Conservation (phyloP, 2,329 filamentous ascomycete genomes). For the Hymenoscyphus fraxineus region DNA sequence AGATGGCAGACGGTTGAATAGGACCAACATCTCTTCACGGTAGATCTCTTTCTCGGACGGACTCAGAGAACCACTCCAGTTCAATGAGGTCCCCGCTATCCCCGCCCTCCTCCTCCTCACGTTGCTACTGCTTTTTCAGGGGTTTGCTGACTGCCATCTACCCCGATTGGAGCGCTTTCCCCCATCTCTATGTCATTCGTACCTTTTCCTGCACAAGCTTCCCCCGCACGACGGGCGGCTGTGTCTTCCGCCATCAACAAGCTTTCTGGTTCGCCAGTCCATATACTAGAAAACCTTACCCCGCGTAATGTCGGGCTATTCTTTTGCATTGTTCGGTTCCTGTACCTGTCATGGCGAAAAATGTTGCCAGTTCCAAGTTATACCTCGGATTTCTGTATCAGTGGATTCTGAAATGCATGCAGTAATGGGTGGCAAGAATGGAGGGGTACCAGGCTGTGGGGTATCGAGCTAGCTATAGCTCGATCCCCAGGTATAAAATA, state of each 20-base stretch:
- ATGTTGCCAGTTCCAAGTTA: background rate
- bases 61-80: background rate
- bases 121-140: background rate
- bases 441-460: background rate
- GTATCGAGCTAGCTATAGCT: background rate
- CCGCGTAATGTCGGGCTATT: constrained; percentile 12
- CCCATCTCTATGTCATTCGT: constrained; percentile 8
- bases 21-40: background rate
- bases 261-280: constrained; percentile 6
- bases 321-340: background rate
- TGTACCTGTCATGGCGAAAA: constrained; percentile 17
- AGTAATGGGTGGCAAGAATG: background rate
- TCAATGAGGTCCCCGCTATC: background rate
- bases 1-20: background rate
- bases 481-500: background rate
- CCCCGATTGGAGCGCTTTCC: constrained; percentile 18
- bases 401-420: background rate
- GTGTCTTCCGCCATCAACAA: background rate
- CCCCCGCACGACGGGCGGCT: background rate
- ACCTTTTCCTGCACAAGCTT: background rate
- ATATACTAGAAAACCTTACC: background rate
- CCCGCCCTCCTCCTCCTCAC: background rate
- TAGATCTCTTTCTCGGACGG: constrained; percentile 1
- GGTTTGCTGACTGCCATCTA: background rate
- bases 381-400: background rate